These are phyloP conservation scores for Blastomyces percursus DNA, from an alignment of 2,329 filamentous ascomycete species.

Conservation along the genomic window DNA sequence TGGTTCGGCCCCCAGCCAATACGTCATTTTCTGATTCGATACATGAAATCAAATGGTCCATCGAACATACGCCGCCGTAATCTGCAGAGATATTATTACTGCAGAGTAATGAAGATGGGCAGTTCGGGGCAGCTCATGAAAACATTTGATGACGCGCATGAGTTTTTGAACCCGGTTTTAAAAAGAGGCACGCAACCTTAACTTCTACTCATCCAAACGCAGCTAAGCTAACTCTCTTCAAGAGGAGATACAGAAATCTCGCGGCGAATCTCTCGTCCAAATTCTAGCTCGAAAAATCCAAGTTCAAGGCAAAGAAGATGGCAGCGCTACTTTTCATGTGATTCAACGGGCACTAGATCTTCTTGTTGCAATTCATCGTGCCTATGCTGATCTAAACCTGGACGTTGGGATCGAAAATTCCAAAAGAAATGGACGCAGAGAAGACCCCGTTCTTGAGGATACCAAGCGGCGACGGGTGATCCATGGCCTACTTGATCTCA, in stretches of 20 bases:
- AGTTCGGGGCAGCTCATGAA: constrained; percentile 17
- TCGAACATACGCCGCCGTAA: constrained; percentile 2
- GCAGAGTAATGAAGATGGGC: constrained; percentile 21
- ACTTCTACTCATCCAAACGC: constrained; percentile 9
- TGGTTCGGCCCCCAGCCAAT: too few relatives aligned
- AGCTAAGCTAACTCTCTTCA: constrained; percentile 27
- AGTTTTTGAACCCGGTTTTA: constrained; percentile 31
- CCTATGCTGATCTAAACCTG: constrained; percentile 19
- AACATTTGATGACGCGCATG: constrained; percentile 26
- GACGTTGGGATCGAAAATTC: background rate
- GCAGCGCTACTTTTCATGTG: constrained; percentile 19
- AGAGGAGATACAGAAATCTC: constrained; percentile 31
- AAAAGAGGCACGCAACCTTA: constrained; percentile 30
- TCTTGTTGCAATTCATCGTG: constrained; percentile 26
- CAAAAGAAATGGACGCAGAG: constrained; percentile 4
- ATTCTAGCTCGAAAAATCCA: constrained; percentile 19
- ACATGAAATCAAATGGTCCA: too few relatives aligned
- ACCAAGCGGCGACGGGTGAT: constrained; percentile 31
- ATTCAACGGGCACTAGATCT: constrained; percentile 27
- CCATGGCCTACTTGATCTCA: constrained; percentile 33
- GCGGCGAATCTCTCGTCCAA: constrained; percentile 27
- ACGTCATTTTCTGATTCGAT: background rate
- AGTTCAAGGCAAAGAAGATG: constrained; percentile 12
- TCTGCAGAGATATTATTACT: background rate
- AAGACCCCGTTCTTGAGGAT: constrained; percentile 29